Base-by-base conservation (phyloP, 2,329 filamentous ascomycete genomes). In the Mycosphaerella sp. region DNA sequence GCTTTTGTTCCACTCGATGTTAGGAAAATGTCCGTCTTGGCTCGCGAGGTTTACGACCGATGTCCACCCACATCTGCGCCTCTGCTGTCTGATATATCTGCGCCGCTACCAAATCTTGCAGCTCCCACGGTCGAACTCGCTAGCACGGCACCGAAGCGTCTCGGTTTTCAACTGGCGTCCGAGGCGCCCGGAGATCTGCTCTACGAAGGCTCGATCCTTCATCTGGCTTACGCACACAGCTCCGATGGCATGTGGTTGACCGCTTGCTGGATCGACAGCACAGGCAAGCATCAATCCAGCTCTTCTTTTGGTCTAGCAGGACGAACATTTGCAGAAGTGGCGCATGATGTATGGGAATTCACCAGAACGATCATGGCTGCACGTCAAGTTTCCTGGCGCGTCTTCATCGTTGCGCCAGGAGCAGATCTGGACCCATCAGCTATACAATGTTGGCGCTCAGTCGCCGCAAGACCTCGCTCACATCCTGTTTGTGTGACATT, bases 241-340 rank as follows among this genome's bases (percentile, higher is more conserved):
- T 76, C 84, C 9, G 87, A 92, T 67, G 82, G 85, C 17, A 76
- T 84, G 7, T 95, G 89, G 89, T 73, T 93, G 38, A 85, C 84
- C 10, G 86, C 83, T 5, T 85, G 86, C 0, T 95, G 89, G 89
- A 88, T 85, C 1, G 87, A 95, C 66, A 88, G 83, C 61, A 80
- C 80, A 26, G 89, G 89, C 1, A 82, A 80, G 55, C 82, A 86
- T 57, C 86, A 91, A 67, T 82, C 84, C 60, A 87, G 80, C 12
- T 80, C 83, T 0, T 85, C 86, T 0, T 92, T 90, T 69, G 88
- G 85, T 62, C 73, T 92, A 2, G 67, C 43, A 76, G 82, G 12
- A 78, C 82, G 70, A 75, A 79, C 61, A 74, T 80, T 89, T 57
- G 74, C 74, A 11, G 82, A 87, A 21, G 75, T 90, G n/a, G 81